Evolutionary conservation across 257 asterid genomes (phyloP).

Genomic region (Gardenia jasminoides): DNA sequence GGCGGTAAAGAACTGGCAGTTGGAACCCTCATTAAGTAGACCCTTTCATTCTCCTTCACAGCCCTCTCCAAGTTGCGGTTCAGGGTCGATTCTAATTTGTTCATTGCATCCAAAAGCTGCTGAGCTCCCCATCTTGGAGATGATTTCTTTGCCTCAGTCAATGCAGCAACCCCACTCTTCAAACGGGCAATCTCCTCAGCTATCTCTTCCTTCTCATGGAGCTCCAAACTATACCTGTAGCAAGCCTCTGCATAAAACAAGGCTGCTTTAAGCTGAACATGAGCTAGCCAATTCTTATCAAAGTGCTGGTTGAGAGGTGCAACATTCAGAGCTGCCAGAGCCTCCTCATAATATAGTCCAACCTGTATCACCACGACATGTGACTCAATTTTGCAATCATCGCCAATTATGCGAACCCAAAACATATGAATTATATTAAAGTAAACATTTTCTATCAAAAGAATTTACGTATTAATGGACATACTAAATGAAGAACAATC

Average conservation of each 20-base stretch:
- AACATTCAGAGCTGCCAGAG: constrained; percentile 64
- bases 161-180: constrained; percentile 69
- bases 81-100: constrained; percentile 64
- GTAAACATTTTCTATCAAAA: neutral
- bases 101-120: constrained; percentile 81
- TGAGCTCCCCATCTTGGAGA: constrained; percentile 81
- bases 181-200: constrained; percentile 97
- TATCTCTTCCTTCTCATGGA: constrained; percentile 94
- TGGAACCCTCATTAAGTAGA: constrained; percentile 94
- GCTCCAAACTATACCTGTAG: constrained; percentile 81
- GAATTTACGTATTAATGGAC: neutral
- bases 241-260: constrained; percentile 95
- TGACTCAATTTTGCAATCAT: constrained; percentile 13
- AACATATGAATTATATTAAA: neutral
- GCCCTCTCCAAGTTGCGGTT: constrained; percentile 84
- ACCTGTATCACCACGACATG: constrained; percentile 40
- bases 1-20: constrained; percentile 72
- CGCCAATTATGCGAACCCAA: neutral
- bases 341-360: constrained; percentile 90
- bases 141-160: constrained; percentile 75
- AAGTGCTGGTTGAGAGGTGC: constrained; percentile 88
- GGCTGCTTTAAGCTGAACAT: constrained; percentile 90
- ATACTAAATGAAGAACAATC: neutral
- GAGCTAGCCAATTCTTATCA: constrained; percentile 88
- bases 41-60: constrained; percentile 92